Conservation (phyloP, 352 stramenopile species). For the Globisporangium perplexum region DNA sequence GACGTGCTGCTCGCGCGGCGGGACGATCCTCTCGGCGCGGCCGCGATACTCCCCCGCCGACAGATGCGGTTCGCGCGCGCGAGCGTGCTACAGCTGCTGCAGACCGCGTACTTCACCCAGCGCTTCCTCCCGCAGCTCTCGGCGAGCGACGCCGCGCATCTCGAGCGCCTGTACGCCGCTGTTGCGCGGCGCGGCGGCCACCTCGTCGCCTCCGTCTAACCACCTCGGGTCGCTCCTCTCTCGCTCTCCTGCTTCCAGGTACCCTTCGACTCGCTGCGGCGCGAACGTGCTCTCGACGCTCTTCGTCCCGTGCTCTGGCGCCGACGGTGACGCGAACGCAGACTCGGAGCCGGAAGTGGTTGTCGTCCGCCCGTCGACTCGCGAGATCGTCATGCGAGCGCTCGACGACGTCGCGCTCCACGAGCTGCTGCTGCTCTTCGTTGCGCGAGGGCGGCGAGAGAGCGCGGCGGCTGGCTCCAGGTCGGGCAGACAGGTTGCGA, state of each 20-base stretch:
- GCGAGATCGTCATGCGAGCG: constrained; percentile 14
- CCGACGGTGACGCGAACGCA: not conserved
- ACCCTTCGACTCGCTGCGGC: constrained; percentile 25
- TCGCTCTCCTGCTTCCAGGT: constrained; percentile 23
- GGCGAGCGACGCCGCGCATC: constrained; percentile 10
- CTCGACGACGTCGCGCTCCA: constrained; percentile 22
- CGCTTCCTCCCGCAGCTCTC: constrained; percentile 20
- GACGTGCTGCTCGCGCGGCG: not conserved
- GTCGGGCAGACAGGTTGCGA: constrained; percentile 13
- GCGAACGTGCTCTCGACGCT: constrained; percentile 22
- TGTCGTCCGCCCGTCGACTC: not conserved
- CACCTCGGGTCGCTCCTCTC: not conserved
- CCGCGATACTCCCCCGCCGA: not conserved
- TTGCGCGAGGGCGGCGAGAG: constrained; percentile 15
- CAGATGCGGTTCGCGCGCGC: constrained; percentile 21
- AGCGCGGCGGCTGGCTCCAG: not conserved
- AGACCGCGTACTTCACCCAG: constrained; percentile 27
- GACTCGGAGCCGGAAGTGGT: constrained; percentile 4
- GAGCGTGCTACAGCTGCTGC: constrained; percentile 33
- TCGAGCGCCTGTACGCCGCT: constrained; percentile 28
- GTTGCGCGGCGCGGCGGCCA: too few relatives aligned
- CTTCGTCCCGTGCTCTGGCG: constrained; percentile 18
- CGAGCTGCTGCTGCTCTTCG: constrained; percentile 31
- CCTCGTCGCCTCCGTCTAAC: too few relatives aligned
- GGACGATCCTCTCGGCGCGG: not conserved